Evolutionary conservation across 352 stramenopile species (phyloP), one percentile per base, ranked within the genome.

Genomic region (Globisporangium paroecandrum): DNA sequence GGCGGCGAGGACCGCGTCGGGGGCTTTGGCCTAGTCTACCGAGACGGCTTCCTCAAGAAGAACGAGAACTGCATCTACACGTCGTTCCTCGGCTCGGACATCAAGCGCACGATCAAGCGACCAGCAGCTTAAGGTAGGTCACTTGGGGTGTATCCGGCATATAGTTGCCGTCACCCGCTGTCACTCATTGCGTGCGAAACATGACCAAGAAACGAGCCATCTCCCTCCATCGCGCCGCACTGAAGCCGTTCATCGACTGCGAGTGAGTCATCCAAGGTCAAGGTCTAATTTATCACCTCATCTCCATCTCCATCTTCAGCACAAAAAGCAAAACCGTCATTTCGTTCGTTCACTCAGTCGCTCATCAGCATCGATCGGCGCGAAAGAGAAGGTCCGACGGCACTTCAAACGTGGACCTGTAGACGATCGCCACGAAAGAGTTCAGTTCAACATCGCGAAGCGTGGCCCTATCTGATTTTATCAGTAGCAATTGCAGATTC

Each of bases 11-110:
- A 93, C 18, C 82, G 81, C 32, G 73, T 91, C 18, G 84, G 85
- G 10, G 83, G 83, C 34, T 95, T 95, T 65, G 84, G 92, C 65
- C 71, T 94, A n/a, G 84, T 95, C 10, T 93, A 87, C 65, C 81
- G 79, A 22, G 83, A 95, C 51, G 85, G 83, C 4, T 74, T 78
- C 47, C 69, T 89, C 43, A 82, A 82, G 58, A 89, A 88, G 69
- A 82, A 67, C 34, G 85, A 93, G 61, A 79, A 75, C 60, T 86
- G 83, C 64, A 74, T 84, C 68, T 92, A 95, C 73, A 89, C 84
- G 34, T 93, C 87, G 54, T 87, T 85, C 34, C 70, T 94, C 0
- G 84, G 85, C 5, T 74, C 82, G 0, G 83, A 93, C 46, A 81
- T 86, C 66, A 82, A 83, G 47, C 82, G 76, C 64, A 24, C 38